phyloP scores from a whole-genome alignment of 2,329 filamentous ascomycete genomes.

The Pseudocercospora fijiensis region DNA sequence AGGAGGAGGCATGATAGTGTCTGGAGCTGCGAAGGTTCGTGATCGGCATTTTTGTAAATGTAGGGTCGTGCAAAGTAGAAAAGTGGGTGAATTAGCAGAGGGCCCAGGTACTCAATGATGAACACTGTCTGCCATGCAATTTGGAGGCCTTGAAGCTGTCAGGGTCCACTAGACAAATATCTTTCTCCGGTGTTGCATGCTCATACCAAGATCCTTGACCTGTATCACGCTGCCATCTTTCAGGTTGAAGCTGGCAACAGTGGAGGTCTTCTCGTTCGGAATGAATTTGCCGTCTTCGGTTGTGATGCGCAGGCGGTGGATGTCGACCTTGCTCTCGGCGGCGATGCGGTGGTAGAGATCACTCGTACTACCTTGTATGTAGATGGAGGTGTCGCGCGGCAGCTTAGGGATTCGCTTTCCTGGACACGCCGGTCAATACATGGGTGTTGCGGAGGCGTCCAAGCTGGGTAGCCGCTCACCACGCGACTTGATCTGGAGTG shows the following conservation, averaged over 20 bases:
- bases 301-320: constrained; percentile 63
- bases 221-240: constrained; percentile 64
- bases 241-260: constrained; percentile 57
- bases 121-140: constrained; percentile 92
- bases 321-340: constrained; percentile 53
- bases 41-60: constrained; percentile 58
- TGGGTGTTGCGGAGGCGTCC: background rate
- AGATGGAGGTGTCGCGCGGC: constrained; percentile 56
- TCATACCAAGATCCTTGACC: constrained; percentile 87
- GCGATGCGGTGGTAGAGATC: constrained; percentile 61
- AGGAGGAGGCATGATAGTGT: constrained; percentile 72
- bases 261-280: constrained; percentile 54
- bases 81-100: constrained; percentile 79
- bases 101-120: constrained; percentile 90
- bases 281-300: constrained; percentile 62
- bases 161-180: background rate
- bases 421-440: constrained; percentile 34
- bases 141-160: constrained; percentile 65
- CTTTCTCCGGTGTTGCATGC: constrained; percentile 1
- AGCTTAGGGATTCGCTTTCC: constrained; percentile 63
- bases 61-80: constrained; percentile 69
- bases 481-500: constrained; percentile 47
- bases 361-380: constrained; percentile 51
- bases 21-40: constrained; percentile 63
- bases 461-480: constrained; percentile 35